Base-by-base conservation (phyloP, 768 basidiomycete genomes). In the Suillus subluteus region DNA sequence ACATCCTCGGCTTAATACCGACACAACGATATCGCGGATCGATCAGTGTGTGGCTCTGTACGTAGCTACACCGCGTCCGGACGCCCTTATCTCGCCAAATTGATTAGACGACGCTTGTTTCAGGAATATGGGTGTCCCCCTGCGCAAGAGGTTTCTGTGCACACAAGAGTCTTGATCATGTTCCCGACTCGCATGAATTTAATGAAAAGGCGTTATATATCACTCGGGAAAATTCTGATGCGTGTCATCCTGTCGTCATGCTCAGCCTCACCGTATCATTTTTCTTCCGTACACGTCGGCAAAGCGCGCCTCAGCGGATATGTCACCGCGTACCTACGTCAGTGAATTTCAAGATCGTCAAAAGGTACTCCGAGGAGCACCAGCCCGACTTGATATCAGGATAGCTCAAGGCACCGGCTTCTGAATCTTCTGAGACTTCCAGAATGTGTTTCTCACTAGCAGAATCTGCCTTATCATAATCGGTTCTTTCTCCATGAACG, bases 391-490 rank as follows among this genome's bases (percentile, higher is more conserved):
- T 35, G 0, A 37, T 37, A 37, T 37, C 3, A 9, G 37, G 37
- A 37, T 12, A 32, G 18, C 7, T 52, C 4, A 55, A 9, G 54
- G 18, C 3, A 18, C 18, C 16, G 2, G 32, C 55, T 37, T 37
- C 21, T 16, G 16, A 16, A 43, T 16, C 40, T 56, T 37, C 35
- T 16, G 16, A 16, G 15, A 2, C 40, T 56, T 52, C 50, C 15
- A 15, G 35, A 35, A 35, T 6, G 6, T 9, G 26, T 52, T 21
- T 56, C 55, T 35, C 32, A 35, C 18, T 55, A 21, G 21, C 32
- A 21, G 54, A 55, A 56, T 35, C 54, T 35, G 55, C 6, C 55
- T 56, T 35, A 56, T 56, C 55, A 21, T 35, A 21, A 56, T 35
- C 32, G 21, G 35, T 56, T 13, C 12, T 35, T 21, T 12, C 32